These are phyloP conservation scores for Cordyceps cicadae DNA, from an alignment of 2,329 filamentous ascomycete species.

Conservation along the genomic window DNA sequence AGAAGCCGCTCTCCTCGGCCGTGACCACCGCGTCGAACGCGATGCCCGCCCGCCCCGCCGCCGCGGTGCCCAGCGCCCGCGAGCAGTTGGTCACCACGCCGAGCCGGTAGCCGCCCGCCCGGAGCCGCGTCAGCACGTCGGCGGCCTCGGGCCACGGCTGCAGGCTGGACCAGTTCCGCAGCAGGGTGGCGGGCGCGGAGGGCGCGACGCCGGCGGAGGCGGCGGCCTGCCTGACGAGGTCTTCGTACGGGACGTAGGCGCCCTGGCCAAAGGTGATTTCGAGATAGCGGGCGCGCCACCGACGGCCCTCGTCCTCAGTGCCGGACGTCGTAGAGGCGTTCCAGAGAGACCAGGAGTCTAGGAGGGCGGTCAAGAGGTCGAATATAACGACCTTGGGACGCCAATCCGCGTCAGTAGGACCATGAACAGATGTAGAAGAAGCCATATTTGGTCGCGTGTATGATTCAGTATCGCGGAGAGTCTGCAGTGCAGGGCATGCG, in stretches of 20 bases:
- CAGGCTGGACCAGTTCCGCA: conserved; percentile 22
- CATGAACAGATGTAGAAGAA: not conserved
- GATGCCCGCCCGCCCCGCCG: conserved; percentile 13
- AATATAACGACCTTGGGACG: conserved; percentile 29
- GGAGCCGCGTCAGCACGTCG: conserved; percentile 17
- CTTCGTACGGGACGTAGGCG: conserved; percentile 26
- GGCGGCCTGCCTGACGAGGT: conserved; percentile 23
- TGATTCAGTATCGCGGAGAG: too few species aligned
- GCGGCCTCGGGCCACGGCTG: conserved; percentile 19
- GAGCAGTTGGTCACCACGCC: conserved; percentile 33
- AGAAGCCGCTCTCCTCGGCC: conserved; percentile 32
- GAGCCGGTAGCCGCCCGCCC: conserved; percentile 22
- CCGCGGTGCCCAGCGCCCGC: conserved; percentile 21
- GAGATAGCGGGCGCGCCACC: conserved; percentile 31
- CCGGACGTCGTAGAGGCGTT: conserved; percentile 22
- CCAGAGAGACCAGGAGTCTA: conserved; percentile 33
- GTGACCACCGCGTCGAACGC: conserved; percentile 27
- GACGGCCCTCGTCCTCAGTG: conserved; percentile 19
- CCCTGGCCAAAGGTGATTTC: conserved; percentile 28
- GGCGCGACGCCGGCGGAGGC: conserved; percentile 21
- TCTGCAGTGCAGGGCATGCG: too few species aligned
- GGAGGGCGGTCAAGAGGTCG: conserved; percentile 32
- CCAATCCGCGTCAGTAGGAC: conserved; percentile 14
- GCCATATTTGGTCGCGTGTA: not conserved
- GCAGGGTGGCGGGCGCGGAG: conserved; percentile 21